Conservation (phyloP, 2,329 filamentous ascomycete genomes). For the Talaromyces verruculosus region DNA sequence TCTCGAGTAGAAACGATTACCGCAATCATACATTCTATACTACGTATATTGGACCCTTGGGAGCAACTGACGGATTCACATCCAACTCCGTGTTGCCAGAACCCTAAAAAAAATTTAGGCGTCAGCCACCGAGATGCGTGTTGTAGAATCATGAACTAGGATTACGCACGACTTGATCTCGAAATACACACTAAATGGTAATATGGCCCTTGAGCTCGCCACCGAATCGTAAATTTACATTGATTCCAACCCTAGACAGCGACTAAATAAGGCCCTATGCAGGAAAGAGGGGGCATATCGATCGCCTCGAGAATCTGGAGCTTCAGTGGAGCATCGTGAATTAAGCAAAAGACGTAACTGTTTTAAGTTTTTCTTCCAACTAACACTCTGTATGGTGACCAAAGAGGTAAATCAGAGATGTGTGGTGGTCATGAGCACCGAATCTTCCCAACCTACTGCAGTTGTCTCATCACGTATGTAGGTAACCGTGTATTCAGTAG, state of each 20-base stretch:
- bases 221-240: background rate
- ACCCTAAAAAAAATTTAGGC: background rate
- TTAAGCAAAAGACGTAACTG: background rate
- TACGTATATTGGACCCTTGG: background rate
- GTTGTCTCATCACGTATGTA: background rate
- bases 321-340: background rate
- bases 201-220: background rate
- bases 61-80: background rate
- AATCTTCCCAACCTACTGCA: background rate
- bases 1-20: background rate
- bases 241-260: background rate
- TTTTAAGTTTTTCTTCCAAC: background rate
- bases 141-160: background rate
- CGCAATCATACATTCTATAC: background rate
- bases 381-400: no score
- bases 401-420: background rate
- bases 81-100: background rate
- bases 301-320: background rate
- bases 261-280: background rate
- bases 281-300: background rate
- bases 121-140: background rate
- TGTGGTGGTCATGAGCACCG: background rate
- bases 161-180: background rate
- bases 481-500: background rate
- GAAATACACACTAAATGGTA: background rate